These are phyloP conservation scores for Cornus florida DNA, from an alignment of 148 eudicot species.

Conservation along the genomic window DNA sequence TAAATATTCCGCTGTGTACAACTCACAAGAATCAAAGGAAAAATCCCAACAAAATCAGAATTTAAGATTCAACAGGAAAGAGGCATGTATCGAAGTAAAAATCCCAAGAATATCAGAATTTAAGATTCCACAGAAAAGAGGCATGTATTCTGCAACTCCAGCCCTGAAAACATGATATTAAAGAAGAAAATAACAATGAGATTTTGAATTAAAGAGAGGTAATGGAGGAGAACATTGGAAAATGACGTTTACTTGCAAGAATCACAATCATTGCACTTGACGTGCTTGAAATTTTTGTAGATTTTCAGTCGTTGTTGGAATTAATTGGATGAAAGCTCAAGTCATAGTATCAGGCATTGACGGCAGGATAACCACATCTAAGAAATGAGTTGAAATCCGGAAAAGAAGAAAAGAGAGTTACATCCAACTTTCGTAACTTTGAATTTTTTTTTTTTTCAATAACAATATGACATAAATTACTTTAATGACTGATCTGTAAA, in stretches of 20 bases:
- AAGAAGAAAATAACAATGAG: constrained; percentile 1
- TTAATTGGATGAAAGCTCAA: constrained; percentile 82
- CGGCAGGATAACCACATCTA: constrained; percentile 86
- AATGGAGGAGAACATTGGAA: neutral
- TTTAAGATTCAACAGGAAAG: neutral
- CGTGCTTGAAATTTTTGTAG: constrained; percentile 59
- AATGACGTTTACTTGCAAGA: constrained; percentile 76
- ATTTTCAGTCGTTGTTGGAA: constrained; percentile 78
- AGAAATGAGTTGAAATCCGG: neutral
- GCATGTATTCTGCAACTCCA: constrained; percentile 94
- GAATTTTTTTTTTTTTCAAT: too few relatives aligned
- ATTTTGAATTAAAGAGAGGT: neutral
- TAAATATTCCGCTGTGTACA: too few relatives aligned
- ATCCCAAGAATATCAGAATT: neutral
- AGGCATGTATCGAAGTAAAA: neutral
- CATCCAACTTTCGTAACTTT: too few relatives aligned
- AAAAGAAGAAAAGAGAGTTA: neutral
- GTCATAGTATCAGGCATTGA: constrained; percentile 48
- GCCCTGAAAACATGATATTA: constrained; percentile 51
- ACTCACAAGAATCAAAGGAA: neutral
- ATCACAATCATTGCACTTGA: constrained; percentile 83
- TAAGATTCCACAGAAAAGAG: neutral
- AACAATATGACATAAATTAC: too few relatives aligned
- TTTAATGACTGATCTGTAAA: too few relatives aligned
- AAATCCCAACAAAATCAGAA: neutral